phyloP scores from a whole-genome alignment of 306 rosid species.

The Boehmeria nivea region DNA sequence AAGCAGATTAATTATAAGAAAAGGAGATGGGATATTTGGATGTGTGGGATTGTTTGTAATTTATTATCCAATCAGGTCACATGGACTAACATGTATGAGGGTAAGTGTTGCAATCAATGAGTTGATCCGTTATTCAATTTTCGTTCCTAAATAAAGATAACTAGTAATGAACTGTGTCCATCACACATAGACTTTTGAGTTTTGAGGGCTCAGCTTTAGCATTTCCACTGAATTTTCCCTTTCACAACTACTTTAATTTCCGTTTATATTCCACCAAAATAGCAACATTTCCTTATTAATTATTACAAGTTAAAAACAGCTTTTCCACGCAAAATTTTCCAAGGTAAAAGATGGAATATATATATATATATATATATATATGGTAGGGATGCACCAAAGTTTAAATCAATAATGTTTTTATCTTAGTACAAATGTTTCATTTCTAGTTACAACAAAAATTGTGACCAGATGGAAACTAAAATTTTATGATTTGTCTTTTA shows the following conservation, averaged over 20 bases:
- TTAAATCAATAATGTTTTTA: too few species aligned
- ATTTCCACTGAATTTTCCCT: constrained; percentile 10
- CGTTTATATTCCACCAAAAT: neutral
- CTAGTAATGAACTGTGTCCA: constrained; percentile 13
- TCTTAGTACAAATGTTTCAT: too few species aligned
- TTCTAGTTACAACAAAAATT: too few species aligned
- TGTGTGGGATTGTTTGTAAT: neutral
- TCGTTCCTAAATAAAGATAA: constrained; percentile 6
- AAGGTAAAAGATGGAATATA: neutral
- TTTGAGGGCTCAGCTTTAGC: constrained; percentile 1
- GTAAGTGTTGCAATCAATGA: constrained; percentile 24
- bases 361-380: neutral
- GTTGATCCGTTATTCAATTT: constrained; percentile 22
- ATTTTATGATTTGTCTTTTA: too few species aligned
- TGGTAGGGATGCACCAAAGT: too few species aligned
- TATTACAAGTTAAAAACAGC: neutral
- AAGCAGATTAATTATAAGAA: too few species aligned
- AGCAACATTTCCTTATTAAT: neutral
- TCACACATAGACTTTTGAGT: constrained; percentile 7
- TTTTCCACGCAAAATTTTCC: neutral
- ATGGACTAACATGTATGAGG: constrained; percentile 18
- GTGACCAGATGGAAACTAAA: too few species aligned
- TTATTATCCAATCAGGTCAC: constrained; percentile 15
- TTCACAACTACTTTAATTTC: neutral
- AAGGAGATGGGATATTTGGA: neutral